Conservation (phyloP, 2,329 filamentous ascomycete genomes). For the Colletotrichum sp. region DNA sequence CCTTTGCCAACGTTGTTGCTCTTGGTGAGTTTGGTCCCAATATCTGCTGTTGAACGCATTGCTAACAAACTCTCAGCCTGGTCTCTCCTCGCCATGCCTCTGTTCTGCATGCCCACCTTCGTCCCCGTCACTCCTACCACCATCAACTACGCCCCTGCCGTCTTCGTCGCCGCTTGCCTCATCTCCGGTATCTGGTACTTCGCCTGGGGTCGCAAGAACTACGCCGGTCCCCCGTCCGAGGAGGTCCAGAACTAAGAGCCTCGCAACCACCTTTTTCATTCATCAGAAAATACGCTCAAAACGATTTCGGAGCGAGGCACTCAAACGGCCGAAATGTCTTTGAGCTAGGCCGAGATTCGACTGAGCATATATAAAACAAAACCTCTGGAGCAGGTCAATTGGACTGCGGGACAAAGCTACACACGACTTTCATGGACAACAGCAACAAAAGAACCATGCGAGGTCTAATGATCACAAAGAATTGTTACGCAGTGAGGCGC, state of each 20-base stretch:
- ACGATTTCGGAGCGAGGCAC: neutral
- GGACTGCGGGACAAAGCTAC: neutral
- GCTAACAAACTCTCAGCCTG: slow-evolving; percentile 55
- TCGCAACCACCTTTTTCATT: neutral
- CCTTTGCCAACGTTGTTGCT: slow-evolving; percentile 68
- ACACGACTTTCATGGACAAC: neutral
- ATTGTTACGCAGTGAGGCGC: neutral
- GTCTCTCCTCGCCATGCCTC: slow-evolving; percentile 71
- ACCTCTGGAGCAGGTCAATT: neutral
- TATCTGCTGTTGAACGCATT: neutral
- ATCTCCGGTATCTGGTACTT: slow-evolving; percentile 72
- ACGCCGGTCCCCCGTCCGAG: slow-evolving; percentile 64
- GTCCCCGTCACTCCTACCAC: slow-evolving; percentile 63
- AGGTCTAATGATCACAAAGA: neutral
- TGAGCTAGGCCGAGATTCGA: neutral
- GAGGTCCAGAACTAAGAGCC: slow-evolving; percentile 31
- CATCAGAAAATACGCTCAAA: neutral
- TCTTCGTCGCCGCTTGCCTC: slow-evolving; percentile 70
- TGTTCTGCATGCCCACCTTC: slow-evolving; percentile 75
- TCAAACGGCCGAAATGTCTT: neutral
- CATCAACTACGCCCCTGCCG: slow-evolving; percentile 78
- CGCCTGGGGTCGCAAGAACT: slow-evolving; percentile 73
- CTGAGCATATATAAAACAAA: neutral
- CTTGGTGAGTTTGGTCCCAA: slow-evolving; percentile 53
- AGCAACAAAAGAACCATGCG: neutral